Evolutionary conservation across 2,329 filamentous ascomycete genomes (phyloP), one percentile per base, ranked within the genome.

Genomic region (Penicillium crustosum): DNA sequence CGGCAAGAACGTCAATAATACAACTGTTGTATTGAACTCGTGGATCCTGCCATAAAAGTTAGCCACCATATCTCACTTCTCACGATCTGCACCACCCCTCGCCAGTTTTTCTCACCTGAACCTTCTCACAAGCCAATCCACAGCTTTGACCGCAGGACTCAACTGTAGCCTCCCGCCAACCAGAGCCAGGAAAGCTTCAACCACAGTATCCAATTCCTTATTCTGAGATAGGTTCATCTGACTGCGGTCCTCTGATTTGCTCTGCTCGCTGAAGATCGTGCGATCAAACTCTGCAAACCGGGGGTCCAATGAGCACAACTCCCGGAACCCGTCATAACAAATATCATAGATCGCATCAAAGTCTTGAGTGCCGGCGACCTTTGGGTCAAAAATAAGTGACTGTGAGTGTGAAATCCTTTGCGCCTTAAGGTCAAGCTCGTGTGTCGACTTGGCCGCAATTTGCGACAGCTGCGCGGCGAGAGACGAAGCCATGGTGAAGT

Each of bases 381-480:
- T 86, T 59, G 90, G 84, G 68, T 96, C 93, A 79, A 96, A 99
- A 59, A 99, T 90, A 61, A 99, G 80, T 53, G 94, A 99, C 76
- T 97, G 93, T 64, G 91, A 91, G 78, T 99, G 94, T 62, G 91
- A 87, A 60, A 89, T 86, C 77, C 92, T 93, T 79, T 97, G 92
- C 69, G 93, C 91, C 78, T 95, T 96, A 68, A 96, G 83, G 73
- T 97, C 91, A 70, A 97, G 85, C 66, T 93, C 89, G 73, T 93
- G 89, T 68, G 93, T 96, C 68, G 91, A 96, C 71, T 90, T 90
- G 65, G 89, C 88, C 67, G 93, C 91, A 73, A 99, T 93, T 73
- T 91, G 87, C 81, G 93, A 91, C 80, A 99, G 82, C 84, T 99
- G 95, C 80, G 91, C 87, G 78, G 93, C 90, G 67, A 99, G 89